Percentiles rank a stretch among this genome's conserved stretches.
phyloP scores from a whole-genome alignment of 2,329 filamentous ascomycete species.

The Phaeomoniella chlamydospora region DNA sequence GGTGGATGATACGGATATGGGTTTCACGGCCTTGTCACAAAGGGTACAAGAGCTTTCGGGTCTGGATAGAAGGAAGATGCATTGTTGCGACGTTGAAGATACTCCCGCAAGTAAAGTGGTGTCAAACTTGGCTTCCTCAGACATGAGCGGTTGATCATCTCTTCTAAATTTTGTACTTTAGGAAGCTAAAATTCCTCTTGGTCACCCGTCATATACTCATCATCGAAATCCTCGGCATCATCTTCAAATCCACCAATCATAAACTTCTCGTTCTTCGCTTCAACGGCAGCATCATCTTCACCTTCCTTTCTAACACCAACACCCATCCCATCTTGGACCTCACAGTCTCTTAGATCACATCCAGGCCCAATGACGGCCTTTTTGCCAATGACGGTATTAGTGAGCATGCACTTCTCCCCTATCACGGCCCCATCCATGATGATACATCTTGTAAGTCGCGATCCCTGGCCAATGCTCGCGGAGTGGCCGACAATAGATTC shows the following conservation, averaged over 20 bases:
- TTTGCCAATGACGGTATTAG: constrained; percentile 73
- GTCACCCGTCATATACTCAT: constrained; percentile 9
- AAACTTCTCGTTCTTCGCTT: constrained; percentile 46
- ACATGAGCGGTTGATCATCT: too few relatives aligned
- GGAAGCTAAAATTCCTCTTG: too few relatives aligned
- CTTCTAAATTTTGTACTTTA: too few relatives aligned
- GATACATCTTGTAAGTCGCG: constrained; percentile 71
- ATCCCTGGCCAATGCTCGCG: constrained; percentile 75
- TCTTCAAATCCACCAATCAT: constrained; percentile 35
- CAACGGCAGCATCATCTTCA: neutral
- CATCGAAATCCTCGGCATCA: constrained; percentile 15
- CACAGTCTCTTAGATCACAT: constrained; percentile 69
- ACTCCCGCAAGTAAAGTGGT: too few relatives aligned
- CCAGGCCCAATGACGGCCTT: constrained; percentile 72
- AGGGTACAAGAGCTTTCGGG: too few relatives aligned
- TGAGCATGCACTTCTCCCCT: constrained; percentile 70
- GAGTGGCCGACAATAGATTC: constrained; percentile 78
- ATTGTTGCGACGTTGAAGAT: too few relatives aligned
- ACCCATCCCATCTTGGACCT: constrained; percentile 75
- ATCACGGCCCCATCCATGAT: constrained; percentile 86
- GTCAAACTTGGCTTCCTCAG: too few relatives aligned
- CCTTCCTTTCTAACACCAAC: constrained; percentile 60
- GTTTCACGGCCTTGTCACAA: too few relatives aligned
- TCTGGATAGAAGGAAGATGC: too few relatives aligned
- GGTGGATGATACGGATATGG: constrained; percentile 2